A percentile compares a stretch with the other conserved stretches of the same genome.
Conservation (phyloP, 2,329 filamentous ascomycete genomes). For the Stylonectria norvegica region DNA sequence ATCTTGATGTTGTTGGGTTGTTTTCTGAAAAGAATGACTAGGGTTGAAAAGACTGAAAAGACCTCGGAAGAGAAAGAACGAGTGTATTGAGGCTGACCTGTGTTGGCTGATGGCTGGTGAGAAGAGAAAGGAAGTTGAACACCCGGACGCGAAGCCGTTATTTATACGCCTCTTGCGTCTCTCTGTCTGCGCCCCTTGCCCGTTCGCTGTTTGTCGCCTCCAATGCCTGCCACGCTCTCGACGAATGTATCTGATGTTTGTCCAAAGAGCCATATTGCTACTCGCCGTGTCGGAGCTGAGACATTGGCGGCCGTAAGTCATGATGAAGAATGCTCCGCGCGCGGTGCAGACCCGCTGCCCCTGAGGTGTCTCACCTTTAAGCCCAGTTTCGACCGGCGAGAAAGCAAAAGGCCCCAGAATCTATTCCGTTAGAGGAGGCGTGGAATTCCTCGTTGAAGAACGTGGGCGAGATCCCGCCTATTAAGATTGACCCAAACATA, state of each 20-base stretch:
- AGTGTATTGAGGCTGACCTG: constrained; percentile 31
- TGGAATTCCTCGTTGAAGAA: too few species aligned
- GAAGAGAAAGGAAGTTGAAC: constrained; percentile 9
- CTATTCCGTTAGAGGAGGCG: too few species aligned
- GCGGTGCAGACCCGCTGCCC: constrained; percentile 11
- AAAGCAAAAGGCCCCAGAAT: too few species aligned
- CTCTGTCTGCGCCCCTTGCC: constrained; percentile 1
- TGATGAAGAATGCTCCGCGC: constrained; percentile 20
- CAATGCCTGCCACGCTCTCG: constrained; percentile 3
- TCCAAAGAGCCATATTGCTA: constrained; percentile 4
- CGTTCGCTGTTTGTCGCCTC: not conserved
- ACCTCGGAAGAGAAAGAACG: constrained; percentile 28
- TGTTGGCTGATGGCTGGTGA: constrained; percentile 20
- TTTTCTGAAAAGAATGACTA: constrained; percentile 25
- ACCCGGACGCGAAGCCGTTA: constrained; percentile 20
- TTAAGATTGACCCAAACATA: too few species aligned
- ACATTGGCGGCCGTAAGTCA: constrained; percentile 18
- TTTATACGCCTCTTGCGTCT: constrained; percentile 26
- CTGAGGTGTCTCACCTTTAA: constrained; percentile 27
- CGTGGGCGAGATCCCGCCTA: too few species aligned
- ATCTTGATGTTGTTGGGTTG: constrained; percentile 22
- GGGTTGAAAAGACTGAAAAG: constrained; percentile 24
- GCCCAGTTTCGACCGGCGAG: too few species aligned
- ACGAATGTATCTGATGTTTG: constrained; percentile 18
- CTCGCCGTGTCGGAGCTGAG: constrained; percentile 18